These are phyloP conservation scores for Chytridium lagenaria DNA, from an alignment of 371 early-diverging fungal genomes.

Conservation along the genomic window DNA sequence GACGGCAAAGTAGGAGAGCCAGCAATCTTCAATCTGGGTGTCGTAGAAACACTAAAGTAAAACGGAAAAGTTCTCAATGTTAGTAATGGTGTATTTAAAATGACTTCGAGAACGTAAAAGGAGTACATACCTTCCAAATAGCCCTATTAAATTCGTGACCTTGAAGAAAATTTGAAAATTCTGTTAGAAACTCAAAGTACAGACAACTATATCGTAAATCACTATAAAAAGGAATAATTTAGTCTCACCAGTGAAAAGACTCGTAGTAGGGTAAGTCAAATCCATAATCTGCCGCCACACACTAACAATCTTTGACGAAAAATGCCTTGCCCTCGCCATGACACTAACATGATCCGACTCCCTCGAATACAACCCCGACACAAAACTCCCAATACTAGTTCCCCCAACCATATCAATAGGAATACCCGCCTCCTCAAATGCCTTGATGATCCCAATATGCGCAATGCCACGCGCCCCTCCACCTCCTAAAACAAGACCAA, in stretches of 20 bases:
- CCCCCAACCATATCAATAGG: conserved; percentile 99
- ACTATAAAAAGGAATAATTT: conserved; percentile 15
- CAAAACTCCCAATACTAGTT: conserved; percentile 97
- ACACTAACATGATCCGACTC: conserved; percentile 88
- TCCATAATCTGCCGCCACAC: conserved; percentile 93
- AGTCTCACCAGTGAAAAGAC: conserved; percentile 77
- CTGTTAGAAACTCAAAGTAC: background rate
- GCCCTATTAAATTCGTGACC: conserved; percentile 96
- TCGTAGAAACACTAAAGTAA: conserved; percentile 75
- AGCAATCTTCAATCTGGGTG: conserved; percentile 96
- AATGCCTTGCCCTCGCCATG: conserved; percentile 84
- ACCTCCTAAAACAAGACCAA: conserved; percentile 99
- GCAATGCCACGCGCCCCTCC: conserved; percentile 99
- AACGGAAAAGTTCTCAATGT: background rate
- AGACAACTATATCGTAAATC: background rate
- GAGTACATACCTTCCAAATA: conserved; percentile 77
- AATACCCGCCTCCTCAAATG: conserved; percentile 98
- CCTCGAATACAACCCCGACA: conserved; percentile 94
- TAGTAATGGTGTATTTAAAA: background rate
- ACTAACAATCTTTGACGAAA: conserved; percentile 81
- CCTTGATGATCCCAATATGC: conserved; percentile 95
- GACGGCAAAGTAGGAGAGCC: conserved; percentile 97
- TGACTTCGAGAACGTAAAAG: background rate
- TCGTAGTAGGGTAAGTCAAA: conserved; percentile 94
- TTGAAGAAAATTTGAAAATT: conserved; percentile 29